These are phyloP conservation scores for Kockovaella imperatae DNA, from an alignment of 768 basidiomycete genomes.

Conservation along the genomic window DNA sequence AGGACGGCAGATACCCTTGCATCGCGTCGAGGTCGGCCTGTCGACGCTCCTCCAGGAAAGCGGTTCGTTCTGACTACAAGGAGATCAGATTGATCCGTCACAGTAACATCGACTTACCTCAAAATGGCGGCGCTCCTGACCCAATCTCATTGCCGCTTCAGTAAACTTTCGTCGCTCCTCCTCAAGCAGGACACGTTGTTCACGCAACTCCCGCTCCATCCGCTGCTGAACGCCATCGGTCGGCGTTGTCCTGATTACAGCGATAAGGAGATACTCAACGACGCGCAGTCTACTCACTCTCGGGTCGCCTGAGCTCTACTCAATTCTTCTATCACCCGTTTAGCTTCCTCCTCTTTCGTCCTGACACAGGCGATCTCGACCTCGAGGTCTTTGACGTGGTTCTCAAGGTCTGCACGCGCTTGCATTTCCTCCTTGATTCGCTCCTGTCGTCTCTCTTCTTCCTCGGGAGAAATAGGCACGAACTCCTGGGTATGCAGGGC, in stretches of 20 bases:
- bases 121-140: slow-evolving; percentile 25
- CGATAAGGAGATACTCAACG: too few species aligned
- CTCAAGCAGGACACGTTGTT: slow-evolving; percentile 2
- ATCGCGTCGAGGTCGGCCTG: slow-evolving; percentile 24
- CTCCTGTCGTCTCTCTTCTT: slow-evolving; percentile 22
- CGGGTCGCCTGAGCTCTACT: too few species aligned
- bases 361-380: slow-evolving; percentile 28
- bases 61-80: slow-evolving; percentile 25
- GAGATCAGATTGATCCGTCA: slow-evolving; percentile 3
- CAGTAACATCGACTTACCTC: slow-evolving; percentile 24
- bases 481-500: too few species aligned
- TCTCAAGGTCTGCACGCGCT: slow-evolving; percentile 25
- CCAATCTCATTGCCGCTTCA: slow-evolving; percentile 21
- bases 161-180: slow-evolving; percentile 18
- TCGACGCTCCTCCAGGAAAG: slow-evolving; percentile 30
- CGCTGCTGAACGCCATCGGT: neutral
- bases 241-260: too few species aligned
- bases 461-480: too few species aligned
- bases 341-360: slow-evolving; percentile 33
- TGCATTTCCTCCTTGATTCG: slow-evolving; percentile 23
- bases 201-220: neutral
- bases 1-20: slow-evolving; percentile 15
- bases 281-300: too few species aligned
- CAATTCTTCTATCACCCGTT: slow-evolving; percentile 26
- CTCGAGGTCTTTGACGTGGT: slow-evolving; percentile 39